A percentile compares a stretch with the other conserved stretches of the same genome.
Conservation (phyloP, 2,329 filamentous ascomycete genomes). For the Trichoderma pleuroti region DNA sequence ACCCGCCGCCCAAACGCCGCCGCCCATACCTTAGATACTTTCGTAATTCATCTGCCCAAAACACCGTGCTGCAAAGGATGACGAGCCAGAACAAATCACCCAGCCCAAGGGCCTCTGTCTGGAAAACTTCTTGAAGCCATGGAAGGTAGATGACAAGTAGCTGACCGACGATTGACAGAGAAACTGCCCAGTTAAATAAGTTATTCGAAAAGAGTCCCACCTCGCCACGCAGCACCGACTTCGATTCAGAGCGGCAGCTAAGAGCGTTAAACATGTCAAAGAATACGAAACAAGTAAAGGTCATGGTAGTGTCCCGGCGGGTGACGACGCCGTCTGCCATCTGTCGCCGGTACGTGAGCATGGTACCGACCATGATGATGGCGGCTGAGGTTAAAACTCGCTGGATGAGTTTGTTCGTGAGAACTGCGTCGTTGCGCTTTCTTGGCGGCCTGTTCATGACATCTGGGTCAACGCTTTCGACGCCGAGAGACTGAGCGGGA, state of each 20-base stretch:
- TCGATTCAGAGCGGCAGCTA: conserved; percentile 84
- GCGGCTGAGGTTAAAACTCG: conserved; percentile 83
- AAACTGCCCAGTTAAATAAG: conserved; percentile 95
- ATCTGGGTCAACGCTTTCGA: conserved; percentile 89
- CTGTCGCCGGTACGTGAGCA: conserved; percentile 86
- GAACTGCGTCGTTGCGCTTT: conserved; percentile 79
- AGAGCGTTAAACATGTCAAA: conserved; percentile 99
- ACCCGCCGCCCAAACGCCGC: conserved; percentile 55
- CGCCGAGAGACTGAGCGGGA: conserved; percentile 92
- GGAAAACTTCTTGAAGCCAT: conserved; percentile 89
- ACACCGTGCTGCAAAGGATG: conserved; percentile 78
- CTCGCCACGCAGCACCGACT: conserved; percentile 84
- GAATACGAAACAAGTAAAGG: conserved; percentile 96
- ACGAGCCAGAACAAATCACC: conserved; percentile 71
- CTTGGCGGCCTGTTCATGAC: conserved; percentile 89
- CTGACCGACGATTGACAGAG: conserved; percentile 75
- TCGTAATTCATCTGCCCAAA: conserved; percentile 88
- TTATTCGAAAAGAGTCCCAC: conserved; percentile 79
- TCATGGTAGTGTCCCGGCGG: conserved; percentile 96
- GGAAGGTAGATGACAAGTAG: conserved; percentile 91
- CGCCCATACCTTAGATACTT: conserved; percentile 70
- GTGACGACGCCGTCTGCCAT: conserved; percentile 85
- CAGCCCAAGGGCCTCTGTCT: conserved; percentile 80
- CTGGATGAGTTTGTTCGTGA: conserved; percentile 77
- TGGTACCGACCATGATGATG: conserved; percentile 89